Conservation (phyloP, 139 green algal genomes). For the Chlamydomonas sp. region DNA sequence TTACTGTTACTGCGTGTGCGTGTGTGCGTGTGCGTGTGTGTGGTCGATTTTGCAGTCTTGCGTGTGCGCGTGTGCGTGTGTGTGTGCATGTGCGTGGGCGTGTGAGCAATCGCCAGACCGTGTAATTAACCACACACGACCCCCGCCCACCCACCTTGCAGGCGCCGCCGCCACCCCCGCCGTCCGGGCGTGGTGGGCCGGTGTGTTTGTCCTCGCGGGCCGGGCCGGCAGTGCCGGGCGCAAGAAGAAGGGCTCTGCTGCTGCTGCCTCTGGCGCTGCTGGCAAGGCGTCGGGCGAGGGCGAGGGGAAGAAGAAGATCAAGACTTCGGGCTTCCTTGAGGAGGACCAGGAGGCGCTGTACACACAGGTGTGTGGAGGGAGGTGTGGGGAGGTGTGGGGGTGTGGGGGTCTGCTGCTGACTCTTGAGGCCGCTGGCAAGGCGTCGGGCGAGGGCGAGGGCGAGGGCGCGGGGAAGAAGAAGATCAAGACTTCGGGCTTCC, state of each 20-base stretch:
- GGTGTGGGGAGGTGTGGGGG: background rate
- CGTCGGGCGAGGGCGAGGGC: background rate
- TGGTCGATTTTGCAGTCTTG: too few species aligned
- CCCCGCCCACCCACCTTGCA: too few species aligned
- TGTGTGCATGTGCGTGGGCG: too few species aligned
- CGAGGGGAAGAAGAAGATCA: slow-evolving; percentile 31
- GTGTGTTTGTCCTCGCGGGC: slow-evolving; percentile 38
- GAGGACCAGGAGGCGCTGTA: slow-evolving; percentile 81
- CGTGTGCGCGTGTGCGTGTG: too few species aligned
- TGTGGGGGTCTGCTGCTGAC: background rate
- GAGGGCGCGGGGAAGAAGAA: slow-evolving; percentile 17
- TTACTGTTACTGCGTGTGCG: too few species aligned
- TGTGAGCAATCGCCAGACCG: too few species aligned
- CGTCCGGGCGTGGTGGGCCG: slow-evolving; percentile 54
- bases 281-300: background rate
- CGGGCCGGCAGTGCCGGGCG: slow-evolving; percentile 22
- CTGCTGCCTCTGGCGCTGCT: background rate
- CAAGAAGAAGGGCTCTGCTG: background rate
- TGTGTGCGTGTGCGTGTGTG: too few species aligned
- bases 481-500: slow-evolving; percentile 57
- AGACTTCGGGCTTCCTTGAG: slow-evolving; percentile 63
- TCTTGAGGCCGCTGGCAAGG: too few species aligned
- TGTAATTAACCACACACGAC: too few species aligned
- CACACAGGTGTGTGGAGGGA: slow-evolving; percentile 48
- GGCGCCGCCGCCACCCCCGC: too few species aligned